Evolutionary conservation across 1,284 basidiomycete genomes (phyloP), one percentile per base, ranked within the genome.

Genomic region (Sutorius eximius): DNA sequence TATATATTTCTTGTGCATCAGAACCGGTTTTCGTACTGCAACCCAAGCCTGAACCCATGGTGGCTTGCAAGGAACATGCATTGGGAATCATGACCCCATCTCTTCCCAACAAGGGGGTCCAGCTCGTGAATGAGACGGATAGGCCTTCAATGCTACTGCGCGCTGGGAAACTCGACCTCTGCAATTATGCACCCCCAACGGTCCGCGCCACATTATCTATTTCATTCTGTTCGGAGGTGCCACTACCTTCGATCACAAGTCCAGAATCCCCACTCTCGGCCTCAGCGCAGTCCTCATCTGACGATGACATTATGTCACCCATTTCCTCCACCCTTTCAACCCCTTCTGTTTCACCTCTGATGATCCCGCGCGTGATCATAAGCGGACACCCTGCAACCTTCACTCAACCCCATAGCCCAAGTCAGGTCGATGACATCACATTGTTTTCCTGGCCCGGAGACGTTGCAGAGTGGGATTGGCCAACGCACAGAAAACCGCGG

Each of bases 271-370:
- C 24, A 22, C 2, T 41, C 11, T 34, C 44, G 4, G 13, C 43
- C 20, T 7, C 45, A 13, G 15, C 16, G 6, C 38, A 2, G 5
- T 2, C 41, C 5, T 5, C 37, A 5, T 48, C 41, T 12, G 61
- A 58, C n/a, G 59, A 64, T 1, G 67, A 69, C 12, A 44, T 33
- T 11, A 1, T 56, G 3, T 68, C 67, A 16, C 59, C 69, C 1
- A 34, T 58, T 3, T 71, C 69, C n/a, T 68, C 69, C 1, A 59
- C 64, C 1, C 62, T 65, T 32, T 68, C 66, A 0, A 68, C 69
- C 8, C 69, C 66, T 1, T 33, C 53, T 3, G 49, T 40, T 6
- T 69, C 68, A 3, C 66, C 69, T 2, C 56, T 52, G 18, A 62
- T 59, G 0, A 18, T 55, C 1, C 67, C 69, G 3, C 61, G 50